Base-by-base conservation (phyloP, 176 grass and related monocot species). In the Oryza nivara region DNA sequence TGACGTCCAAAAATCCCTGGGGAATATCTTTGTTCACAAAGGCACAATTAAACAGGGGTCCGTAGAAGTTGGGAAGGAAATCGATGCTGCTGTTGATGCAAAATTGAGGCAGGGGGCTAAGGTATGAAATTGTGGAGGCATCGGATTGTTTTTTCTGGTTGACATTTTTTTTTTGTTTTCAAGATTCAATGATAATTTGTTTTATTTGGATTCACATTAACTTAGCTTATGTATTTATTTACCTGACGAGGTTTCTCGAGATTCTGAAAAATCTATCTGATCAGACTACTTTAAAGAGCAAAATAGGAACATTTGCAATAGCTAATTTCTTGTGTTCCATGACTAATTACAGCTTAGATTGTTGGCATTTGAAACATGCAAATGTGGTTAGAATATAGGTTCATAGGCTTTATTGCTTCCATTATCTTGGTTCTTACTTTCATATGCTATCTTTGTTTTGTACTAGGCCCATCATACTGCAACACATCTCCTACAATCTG, bases 21-120 rank as follows among this genome's bases (percentile, higher is more conserved):
- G 96, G 65, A 98, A 92, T 91, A 93, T 98, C 85, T 95, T 98
- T 84, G 87, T 95, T 74, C 96, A 98, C 74, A 98, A 95, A 82
- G 96, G 92, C 68, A 90, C 76, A 58, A 88, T 98, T 78, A 98
- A 93, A 69, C 89, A 93, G 66, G 96, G 96, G 26, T 90, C 85
- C 74, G 56, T 98, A 48, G 82, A 90, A 80, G 83, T 98, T 45
- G 96, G 96, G 76, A 91, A 71, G 61, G 89, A 98, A 88, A 88
- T 98, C 3, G 70, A 92, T 81, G 96, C 96, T 92, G 81, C 46
- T 52, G 96, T 98, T 87, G 85, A 98, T 89, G 77, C 83, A 89
- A 93, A 88, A 70, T 26, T 98, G 67, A 93, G 96, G 82, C 92
- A 95, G 70, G 90, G 96, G 61, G 91, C 92, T 78, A 95, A 93